Evolutionary conservation across 495 filamentous ascomycete species (phyloP).

Genomic region (Trypethelium eluteriae): DNA sequence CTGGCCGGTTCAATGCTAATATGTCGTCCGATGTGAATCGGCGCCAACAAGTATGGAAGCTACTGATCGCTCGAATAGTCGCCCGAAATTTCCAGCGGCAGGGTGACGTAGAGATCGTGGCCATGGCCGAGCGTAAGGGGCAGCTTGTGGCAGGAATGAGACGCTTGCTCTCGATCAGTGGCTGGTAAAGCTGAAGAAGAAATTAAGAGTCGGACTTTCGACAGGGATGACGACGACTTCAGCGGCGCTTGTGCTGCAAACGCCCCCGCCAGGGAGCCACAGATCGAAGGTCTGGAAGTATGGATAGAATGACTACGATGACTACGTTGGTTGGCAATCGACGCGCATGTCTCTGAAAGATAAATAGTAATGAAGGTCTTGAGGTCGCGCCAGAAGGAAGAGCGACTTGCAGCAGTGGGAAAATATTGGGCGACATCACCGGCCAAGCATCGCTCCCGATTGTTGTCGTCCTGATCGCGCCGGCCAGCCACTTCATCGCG

Average conservation of each 20-base stretch:
- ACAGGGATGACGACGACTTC: constrained; percentile 1
- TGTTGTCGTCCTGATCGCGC: neutral
- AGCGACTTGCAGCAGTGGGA: no score
- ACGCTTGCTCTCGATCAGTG: neutral
- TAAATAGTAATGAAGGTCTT: neutral
- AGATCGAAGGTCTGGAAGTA: neutral
- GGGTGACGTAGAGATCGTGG: neutral
- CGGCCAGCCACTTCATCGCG: constrained; percentile 3
- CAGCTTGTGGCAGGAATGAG: constrained; percentile 2
- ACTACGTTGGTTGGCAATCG: no score
- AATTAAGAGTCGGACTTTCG: neutral
- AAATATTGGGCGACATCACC: neutral
- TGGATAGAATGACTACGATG: neutral
- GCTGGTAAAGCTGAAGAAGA: neutral
- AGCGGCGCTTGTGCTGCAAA: constrained; percentile 5
- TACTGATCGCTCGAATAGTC: neutral
- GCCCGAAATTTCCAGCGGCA: neutral
- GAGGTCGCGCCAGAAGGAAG: neutral
- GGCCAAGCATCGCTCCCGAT: neutral
- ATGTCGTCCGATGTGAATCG: neutral
- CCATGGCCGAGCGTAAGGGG: neutral
- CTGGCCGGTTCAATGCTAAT: neutral
- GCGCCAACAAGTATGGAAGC: neutral
- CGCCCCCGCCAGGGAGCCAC: neutral
- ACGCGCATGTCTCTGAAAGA: neutral